A percentile compares a stretch with the other conserved stretches of the same genome.
Evolutionary conservation across 1,139 yeast genomes (phyloP).

Genomic region (Arxiozyma telluris): DNA sequence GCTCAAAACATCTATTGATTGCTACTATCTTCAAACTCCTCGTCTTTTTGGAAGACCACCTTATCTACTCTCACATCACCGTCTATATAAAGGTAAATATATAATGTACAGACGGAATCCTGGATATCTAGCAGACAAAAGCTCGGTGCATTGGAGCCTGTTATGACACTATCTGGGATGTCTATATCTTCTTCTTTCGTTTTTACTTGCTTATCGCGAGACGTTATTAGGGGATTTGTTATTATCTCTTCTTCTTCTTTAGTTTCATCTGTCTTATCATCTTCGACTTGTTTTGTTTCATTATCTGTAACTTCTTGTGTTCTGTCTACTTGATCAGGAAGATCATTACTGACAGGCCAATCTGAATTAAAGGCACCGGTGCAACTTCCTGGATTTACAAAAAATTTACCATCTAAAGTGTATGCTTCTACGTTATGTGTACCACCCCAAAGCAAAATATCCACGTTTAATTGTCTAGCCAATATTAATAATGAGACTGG

Average conservation of each 20-base stretch:
- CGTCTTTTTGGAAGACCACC: constrained; percentile 61
- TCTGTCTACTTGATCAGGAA: not conserved
- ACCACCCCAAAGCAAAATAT: constrained; percentile 92
- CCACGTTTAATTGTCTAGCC: constrained; percentile 89
- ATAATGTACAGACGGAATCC: constrained; percentile 67
- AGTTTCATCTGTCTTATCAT: not conserved
- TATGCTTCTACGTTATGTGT: constrained; percentile 90
- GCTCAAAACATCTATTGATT: too few relatives aligned
- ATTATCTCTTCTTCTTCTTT: not conserved
- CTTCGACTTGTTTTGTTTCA: constrained; percentile 12
- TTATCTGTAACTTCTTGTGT: constrained; percentile 10
- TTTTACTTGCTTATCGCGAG: constrained; percentile 11
- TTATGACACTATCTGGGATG: constrained; percentile 30
- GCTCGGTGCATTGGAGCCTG: constrained; percentile 57
- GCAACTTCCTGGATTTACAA: constrained; percentile 91
- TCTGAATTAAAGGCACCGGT: constrained; percentile 77
- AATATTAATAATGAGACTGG: constrained; percentile 73
- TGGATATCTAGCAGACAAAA: constrained; percentile 82
- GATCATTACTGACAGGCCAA: constrained; percentile 31
- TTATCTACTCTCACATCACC: constrained; percentile 90
- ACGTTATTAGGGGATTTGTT: constrained; percentile 3
- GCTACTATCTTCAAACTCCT: not conserved
- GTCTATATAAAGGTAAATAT: constrained; percentile 71
- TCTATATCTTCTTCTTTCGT: constrained; percentile 11
- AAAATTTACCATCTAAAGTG: constrained; percentile 84